Evolutionary conservation across 345 rosid genomes (phyloP), one percentile per base, ranked within the genome.

Genomic region (Iberis pinnata): DNA sequence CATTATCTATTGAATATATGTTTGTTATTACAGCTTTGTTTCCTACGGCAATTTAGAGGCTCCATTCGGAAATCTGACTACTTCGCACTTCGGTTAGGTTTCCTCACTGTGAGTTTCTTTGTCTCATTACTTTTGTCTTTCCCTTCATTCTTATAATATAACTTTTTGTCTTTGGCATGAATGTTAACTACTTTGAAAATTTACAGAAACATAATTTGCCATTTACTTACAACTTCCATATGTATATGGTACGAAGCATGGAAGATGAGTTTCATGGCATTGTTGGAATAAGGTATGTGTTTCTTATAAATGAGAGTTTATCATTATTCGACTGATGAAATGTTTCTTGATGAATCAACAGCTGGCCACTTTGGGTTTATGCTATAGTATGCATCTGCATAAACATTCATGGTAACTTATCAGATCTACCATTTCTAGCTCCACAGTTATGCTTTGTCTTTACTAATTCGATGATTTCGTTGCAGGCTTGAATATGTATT

Each of bases 251-350:
- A 12, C 80, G 95, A 27, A 86, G 94, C 68, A 89, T 89, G 97
- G 97, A 89, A 74, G 94, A 89, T n/a, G 97, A 89, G 59, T 82
- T 86, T 60, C 95, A 86, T n/a, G 97, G 95, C 56, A 84, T 89
- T 43, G 77, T 89, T 56, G 97, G 95, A 27, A 86, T 86, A 33
- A 83, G 95, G 95, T 86, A 69, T 43, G 61, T 51, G 13, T 46
- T 63, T 43, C 12, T 45, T 32, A n/a, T 47, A 26, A 18, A 11
- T 24, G 7, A 52, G 16, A 43, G 1, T 1, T 41, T 24, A 32
- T 53, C 14, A 15, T 11, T 26, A 46, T 35, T 9, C 15, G 29
- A 58, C 55, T 59, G 56, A 67, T 45, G 49, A 40, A n/a, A 1
- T 11, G 9, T 60, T 46, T 39, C 38, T 46, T 67, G 37, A 58